These are phyloP conservation scores for Blumeria graminis DNA, from an alignment of 2,329 filamentous ascomycete species.

Conservation along the genomic window DNA sequence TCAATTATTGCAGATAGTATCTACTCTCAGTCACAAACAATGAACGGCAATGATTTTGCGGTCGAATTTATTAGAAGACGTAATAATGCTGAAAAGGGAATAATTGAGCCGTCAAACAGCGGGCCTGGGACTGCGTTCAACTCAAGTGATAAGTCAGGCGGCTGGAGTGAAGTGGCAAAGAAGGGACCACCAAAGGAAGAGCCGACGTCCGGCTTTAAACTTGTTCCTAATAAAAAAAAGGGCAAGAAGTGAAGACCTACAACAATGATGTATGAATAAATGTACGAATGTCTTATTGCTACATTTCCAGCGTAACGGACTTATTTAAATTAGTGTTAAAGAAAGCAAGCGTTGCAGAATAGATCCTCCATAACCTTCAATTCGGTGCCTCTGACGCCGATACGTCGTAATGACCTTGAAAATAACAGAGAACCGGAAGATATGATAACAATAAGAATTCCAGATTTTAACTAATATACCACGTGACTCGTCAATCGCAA, in stretches of 20 bases:
- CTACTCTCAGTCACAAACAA: conserved; percentile 64
- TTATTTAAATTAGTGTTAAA: neutral
- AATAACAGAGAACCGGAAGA: too few species aligned
- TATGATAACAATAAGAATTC: too few species aligned
- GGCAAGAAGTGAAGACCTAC: conserved; percentile 35
- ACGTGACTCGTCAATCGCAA: too few species aligned
- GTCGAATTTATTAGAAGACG: conserved; percentile 86
- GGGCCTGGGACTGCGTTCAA: conserved; percentile 24
- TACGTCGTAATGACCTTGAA: too few species aligned
- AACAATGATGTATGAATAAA: conserved; percentile 10
- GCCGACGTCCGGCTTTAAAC: conserved; percentile 43
- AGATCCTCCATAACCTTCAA: neutral
- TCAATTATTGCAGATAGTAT: conserved; percentile 76
- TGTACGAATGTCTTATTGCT: neutral
- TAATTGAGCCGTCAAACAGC: conserved; percentile 41
- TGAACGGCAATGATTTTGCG: conserved; percentile 81
- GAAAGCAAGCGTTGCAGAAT: neutral
- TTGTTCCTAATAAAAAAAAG: conserved; percentile 85
- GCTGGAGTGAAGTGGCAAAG: conserved; percentile 96
- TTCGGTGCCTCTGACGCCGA: neutral
- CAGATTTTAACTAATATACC: too few species aligned
- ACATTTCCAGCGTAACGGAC: neutral
- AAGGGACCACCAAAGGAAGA: conserved; percentile 37
- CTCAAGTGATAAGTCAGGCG: conserved; percentile 29
- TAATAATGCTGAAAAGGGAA: conserved; percentile 77